phyloP scores from a whole-genome alignment of 78 protist genomes.

The Cavenderia fasciculata region DNA sequence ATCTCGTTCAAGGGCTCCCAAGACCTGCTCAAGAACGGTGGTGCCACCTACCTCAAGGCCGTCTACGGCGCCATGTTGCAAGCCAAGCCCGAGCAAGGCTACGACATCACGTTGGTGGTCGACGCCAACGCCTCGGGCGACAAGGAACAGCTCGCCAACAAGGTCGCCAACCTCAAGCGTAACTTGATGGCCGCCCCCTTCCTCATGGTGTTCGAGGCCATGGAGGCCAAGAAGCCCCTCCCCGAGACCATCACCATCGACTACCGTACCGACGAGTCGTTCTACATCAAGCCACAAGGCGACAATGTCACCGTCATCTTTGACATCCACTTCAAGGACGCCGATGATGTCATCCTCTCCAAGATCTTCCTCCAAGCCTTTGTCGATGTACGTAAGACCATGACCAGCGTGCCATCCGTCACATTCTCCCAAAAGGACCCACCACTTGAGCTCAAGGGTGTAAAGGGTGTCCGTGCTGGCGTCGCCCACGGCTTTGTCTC shows the following conservation, averaged over 20 bases:
- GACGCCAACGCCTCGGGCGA: conserved; percentile 39
- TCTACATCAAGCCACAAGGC: conserved; percentile 74
- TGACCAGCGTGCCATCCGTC: conserved; percentile 78
- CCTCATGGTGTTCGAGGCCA: conserved; percentile 68
- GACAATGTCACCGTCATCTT: conserved; percentile 88
- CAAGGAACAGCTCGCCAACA: conserved; percentile 74
- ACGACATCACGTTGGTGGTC: conserved; percentile 54
- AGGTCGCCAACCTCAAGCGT: conserved; percentile 80
- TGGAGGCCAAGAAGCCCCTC: conserved; percentile 55
- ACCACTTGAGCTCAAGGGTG: conserved; percentile 77
- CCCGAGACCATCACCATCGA: conserved; percentile 50
- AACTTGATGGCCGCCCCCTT: conserved; percentile 86
- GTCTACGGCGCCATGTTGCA: conserved; percentile 75
- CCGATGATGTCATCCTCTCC: conserved; percentile 84
- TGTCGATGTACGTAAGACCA: conserved; percentile 75
- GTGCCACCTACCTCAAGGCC: conserved; percentile 15
- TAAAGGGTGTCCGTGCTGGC: conserved; percentile 77
- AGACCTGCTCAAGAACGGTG: conserved; percentile 69
- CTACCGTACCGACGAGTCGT: conserved; percentile 80
- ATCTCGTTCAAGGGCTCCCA: conserved; percentile 51
- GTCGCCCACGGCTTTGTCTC: conserved; percentile 84
- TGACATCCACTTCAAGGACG: conserved; percentile 84
- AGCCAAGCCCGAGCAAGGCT: conserved; percentile 74
- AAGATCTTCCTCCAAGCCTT: conserved; percentile 86
- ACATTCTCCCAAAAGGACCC: conserved; percentile 74